These are phyloP conservation scores for Dendrobium nobile DNA, from an alignment of 106 monocot genomes.

Conservation along the genomic window DNA sequence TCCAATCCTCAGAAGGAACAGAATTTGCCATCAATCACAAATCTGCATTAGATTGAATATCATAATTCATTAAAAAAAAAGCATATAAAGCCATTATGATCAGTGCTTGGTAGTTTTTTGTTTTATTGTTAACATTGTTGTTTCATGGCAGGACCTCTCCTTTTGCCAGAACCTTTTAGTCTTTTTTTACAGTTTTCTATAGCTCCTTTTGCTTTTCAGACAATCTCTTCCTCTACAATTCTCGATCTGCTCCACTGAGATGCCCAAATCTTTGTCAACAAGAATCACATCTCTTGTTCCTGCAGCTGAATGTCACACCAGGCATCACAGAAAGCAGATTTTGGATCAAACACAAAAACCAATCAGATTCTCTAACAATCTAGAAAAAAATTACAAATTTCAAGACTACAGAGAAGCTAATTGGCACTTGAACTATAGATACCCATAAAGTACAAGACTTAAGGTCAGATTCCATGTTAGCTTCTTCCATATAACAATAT, in stretches of 20 bases:
- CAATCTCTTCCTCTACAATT: not conserved
- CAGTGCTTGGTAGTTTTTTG: too few species aligned
- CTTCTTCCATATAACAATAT: not conserved
- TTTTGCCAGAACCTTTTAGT: not conserved
- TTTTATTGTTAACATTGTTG: too few species aligned
- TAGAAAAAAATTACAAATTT: not conserved
- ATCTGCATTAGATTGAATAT: not conserved
- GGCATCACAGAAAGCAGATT: not conserved
- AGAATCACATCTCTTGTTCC: not conserved
- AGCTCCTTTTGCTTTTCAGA: not conserved
- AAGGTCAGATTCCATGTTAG: too few species aligned
- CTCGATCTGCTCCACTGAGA: not conserved
- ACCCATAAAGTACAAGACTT: too few species aligned
- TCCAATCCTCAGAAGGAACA: too few species aligned
- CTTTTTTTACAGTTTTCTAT: not conserved
- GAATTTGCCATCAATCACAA: too few species aligned
- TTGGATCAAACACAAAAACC: not conserved
- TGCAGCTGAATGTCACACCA: not conserved
- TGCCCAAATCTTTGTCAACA: not conserved
- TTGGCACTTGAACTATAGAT: too few species aligned
- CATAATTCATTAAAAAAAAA: not conserved
- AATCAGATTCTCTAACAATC: not conserved
- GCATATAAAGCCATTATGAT: too few species aligned
- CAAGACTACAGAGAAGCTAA: not conserved
- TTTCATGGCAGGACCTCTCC: too few species aligned